Evolutionary conservation across 495 filamentous ascomycete species (phyloP), one percentile per base, ranked within the genome.

Genomic region (Ramalina intermedia): DNA sequence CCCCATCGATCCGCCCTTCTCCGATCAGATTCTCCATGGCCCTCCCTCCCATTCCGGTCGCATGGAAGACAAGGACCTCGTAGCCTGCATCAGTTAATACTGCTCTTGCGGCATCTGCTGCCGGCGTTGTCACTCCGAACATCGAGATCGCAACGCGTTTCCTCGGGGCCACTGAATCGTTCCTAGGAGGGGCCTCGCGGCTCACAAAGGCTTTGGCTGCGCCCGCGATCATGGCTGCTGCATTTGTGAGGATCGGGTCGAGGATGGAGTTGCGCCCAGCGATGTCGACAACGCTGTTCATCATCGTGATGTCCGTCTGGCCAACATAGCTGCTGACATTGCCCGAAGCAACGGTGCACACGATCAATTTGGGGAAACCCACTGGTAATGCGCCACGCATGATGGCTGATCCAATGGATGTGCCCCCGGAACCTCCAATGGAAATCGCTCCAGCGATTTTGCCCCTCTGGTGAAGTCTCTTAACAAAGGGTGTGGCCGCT

Each of bases 81-180:
- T 68, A 67, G 43, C 65, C 57, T 2, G 62, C 46, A 0, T 17
- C 12, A 37, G 73, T 69, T 1, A 83, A 59, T 45, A 66, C 58
- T 6, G 59, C 39, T 1, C 74, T 67, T 4, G 75, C 68, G 2
- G 50, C 52, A 41, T 74, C 69, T 0, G 77, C 81, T 9, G 68
- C 71, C 0, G 79, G 78, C 0, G 79, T 85, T 1, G 82, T 86
- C 8, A 86, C 80, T 8, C 81, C 82, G 55, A 84, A 86, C 81
- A 85, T 84, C 27, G 79, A 81, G 37, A 84, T 71, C 0, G 72
- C 80, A 11, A 84, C 65, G 0, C 68, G 54, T 18, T 61, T 69
- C 54, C 70, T 74, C 0, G 46, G 46, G 7, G 16, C 23, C 26
- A 49, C 24, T 9, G 62, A 47, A 63, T 72, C 2, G 33, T 44